Evolutionary conservation across 2,329 filamentous ascomycete species (phyloP).

Genomic region (Venturia carpophila): DNA sequence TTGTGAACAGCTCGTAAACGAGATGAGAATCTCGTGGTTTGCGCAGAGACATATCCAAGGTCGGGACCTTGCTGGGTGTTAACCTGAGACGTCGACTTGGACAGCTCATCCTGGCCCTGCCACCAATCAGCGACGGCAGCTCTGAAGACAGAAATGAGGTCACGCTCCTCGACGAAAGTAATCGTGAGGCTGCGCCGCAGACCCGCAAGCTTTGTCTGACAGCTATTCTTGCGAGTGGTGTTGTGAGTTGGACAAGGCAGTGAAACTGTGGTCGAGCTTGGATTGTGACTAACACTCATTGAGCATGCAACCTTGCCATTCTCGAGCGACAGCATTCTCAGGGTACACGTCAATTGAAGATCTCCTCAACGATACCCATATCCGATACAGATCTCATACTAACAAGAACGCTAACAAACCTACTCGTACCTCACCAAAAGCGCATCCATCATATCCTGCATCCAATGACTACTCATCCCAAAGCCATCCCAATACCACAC

Average conservation of each 20-base stretch:
- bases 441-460: too few species aligned
- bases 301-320: neutral
- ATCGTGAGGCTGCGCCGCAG: neutral
- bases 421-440: too few species aligned
- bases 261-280: neutral
- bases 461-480: too few species aligned
- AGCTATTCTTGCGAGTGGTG: neutral
- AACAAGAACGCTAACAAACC: too few species aligned
- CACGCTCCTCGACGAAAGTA: neutral
- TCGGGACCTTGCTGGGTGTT: neutral
- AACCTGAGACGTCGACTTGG: slow-evolving; percentile 3
- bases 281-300: neutral
- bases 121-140: neutral
- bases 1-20: neutral
- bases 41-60: neutral
- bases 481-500: too few species aligned
- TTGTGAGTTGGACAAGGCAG: neutral
- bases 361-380: too few species aligned
- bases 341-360: too few species aligned
- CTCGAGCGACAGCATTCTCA: too few species aligned
- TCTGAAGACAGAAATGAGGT: neutral
- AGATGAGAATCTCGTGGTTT: neutral
- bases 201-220: neutral
- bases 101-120: neutral
- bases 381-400: too few species aligned